A percentile compares a stretch with the other conserved stretches of the same genome.
Evolutionary conservation across 441 rosid species (phyloP).

Genomic region (Hura crepitans): DNA sequence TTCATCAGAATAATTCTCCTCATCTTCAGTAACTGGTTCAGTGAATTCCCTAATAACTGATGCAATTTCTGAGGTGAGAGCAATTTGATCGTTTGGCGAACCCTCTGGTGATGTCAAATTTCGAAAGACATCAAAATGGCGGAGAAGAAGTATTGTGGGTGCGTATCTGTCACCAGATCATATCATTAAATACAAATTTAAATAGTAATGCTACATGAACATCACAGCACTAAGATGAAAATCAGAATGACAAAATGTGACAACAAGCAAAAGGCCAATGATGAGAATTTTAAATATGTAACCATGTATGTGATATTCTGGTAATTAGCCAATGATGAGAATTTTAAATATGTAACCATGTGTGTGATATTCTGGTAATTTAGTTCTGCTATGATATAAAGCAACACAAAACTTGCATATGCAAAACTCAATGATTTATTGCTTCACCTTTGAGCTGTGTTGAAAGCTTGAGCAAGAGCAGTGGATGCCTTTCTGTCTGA

Average conservation of each 20-base stretch:
- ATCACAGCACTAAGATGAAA: background rate
- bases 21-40: constrained; percentile 57
- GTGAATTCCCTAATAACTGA: constrained; percentile 83
- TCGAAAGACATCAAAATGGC: constrained; percentile 78
- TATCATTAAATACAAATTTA: constrained; percentile 21
- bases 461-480: constrained; percentile 80
- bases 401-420: constrained; percentile 10
- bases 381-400: background rate
- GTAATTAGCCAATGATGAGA: background rate
- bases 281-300: constrained; percentile 1
- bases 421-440: constrained; percentile 23
- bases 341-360: constrained; percentile 2
- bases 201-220: constrained; percentile 2
- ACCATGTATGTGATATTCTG: background rate
- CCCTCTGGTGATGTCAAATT: constrained; percentile 69
- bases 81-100: constrained; percentile 68
- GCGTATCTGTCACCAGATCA: constrained; percentile 57
- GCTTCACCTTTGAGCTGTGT: constrained; percentile 77
- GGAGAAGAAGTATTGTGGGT: constrained; percentile 83
- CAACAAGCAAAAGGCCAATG: background rate
- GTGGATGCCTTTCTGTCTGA: constrained; percentile 70
- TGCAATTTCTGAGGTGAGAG: constrained; percentile 78
- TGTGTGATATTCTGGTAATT: background rate
- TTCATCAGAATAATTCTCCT: constrained; percentile 41
- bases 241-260: background rate